These are phyloP conservation scores for Hemileia vastatrix DNA, from an alignment of 1,284 basidiomycete genomes.

Conservation along the genomic window DNA sequence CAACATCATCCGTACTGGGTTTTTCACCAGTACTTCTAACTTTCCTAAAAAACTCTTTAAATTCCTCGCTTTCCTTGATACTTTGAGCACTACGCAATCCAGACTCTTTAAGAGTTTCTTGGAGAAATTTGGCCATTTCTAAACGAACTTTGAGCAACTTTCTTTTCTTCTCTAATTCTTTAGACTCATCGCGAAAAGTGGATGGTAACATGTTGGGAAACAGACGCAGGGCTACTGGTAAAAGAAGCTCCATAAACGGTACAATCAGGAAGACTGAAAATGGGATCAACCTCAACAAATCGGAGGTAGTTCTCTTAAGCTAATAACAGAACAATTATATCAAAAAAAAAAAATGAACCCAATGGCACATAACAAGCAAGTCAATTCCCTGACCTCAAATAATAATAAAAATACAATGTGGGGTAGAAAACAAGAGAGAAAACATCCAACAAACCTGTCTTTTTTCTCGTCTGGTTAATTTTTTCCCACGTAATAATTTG, in stretches of 20 bases:
- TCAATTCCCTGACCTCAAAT: not conserved
- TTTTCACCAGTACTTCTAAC: constrained; percentile 86
- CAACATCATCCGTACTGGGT: constrained; percentile 75
- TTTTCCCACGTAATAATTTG: constrained; percentile 84
- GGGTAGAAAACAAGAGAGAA: not conserved
- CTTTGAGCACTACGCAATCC: constrained; percentile 71
- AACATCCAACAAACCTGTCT: constrained; percentile 59
- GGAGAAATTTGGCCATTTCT: constrained; percentile 99
- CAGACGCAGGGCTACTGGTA: constrained; percentile 89
- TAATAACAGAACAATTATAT: constrained; percentile 41
- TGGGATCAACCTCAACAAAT: constrained; percentile 81
- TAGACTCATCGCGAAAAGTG: constrained; percentile 93
- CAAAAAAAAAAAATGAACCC: not conserved
- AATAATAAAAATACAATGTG: constrained; percentile 16
- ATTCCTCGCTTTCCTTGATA: constrained; percentile 85
- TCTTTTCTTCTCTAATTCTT: constrained; percentile 79
- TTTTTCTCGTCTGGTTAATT: constrained; percentile 80
- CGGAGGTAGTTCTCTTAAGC: constrained; percentile 85
- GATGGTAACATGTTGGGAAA: constrained; percentile 99
- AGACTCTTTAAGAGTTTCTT: constrained; percentile 90
- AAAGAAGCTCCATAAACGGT: constrained; percentile 96
- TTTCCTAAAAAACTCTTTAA: constrained; percentile 99
- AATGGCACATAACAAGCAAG: not conserved
- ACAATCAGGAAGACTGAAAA: constrained; percentile 92
- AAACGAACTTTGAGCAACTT: constrained; percentile 87